Evolutionary conservation across 495 filamentous ascomycete genomes (phyloP), one percentile per base, ranked within the genome.

Genomic region (Lophiostoma macrostomum): DNA sequence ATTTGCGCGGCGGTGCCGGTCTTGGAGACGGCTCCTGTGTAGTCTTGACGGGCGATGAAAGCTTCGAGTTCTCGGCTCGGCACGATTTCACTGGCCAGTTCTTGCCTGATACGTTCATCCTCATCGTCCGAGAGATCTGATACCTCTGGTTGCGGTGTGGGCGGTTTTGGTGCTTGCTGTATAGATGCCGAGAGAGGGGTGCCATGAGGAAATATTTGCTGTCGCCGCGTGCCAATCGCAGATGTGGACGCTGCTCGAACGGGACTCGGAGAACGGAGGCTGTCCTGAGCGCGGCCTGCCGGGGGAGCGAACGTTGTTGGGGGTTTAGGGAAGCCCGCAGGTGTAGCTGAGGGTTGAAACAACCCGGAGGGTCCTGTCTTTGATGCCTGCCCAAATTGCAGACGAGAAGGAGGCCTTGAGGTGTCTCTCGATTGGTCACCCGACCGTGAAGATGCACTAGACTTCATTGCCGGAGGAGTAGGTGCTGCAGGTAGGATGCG

Each of bases 251-350:
- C 66, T 18, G 71, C 67, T 14, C 88, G 83, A 2, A 88, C 71
- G 0, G 90, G 88, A 58, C 88, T 93, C 11, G 89, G 89, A 8
- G 88, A 93, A 25, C 87, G 80, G 32, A 86, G 85, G 46, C 80
- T 82, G 47, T 80, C 74, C 32, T 69, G 77, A 38, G 24, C 59
- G 22, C 46, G 50, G 25, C 38, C 58, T 44, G 73, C 61, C n/a
- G 73, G 77, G 23, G 83, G 80, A 34, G 80, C 78, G 5, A 84
- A 78, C 57, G 84, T 69, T 37, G 76, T 55, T 18, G 16, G 18
- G 37, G 76, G 74, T 39, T 70, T 34, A 85, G 70, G 39, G 69
- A 65, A 58, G 14, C 66, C 67, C 7, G 65, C 63, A 11, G 69
- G 66, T 12, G 69, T 66, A 27, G 56, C 5, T 30, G 43, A 45